Evolutionary conservation across 805 yeast genomes (phyloP).

Genomic region (Metschnikowia chrysomelidarum): DNA sequence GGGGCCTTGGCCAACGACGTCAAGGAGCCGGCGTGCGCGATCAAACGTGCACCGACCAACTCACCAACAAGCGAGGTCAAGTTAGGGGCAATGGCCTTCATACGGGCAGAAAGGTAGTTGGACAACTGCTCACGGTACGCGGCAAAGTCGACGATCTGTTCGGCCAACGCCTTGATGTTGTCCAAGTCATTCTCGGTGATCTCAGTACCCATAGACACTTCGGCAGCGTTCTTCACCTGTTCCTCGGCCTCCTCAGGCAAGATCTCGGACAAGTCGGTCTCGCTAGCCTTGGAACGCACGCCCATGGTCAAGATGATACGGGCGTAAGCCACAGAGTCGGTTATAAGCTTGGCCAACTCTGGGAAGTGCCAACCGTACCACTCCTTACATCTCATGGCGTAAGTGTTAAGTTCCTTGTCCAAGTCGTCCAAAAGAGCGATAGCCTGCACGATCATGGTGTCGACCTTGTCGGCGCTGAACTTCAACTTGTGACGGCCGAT

Average conservation of each 20-base stretch:
- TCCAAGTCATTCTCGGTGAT: slow-evolving; percentile 87
- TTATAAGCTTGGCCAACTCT: slow-evolving; percentile 94
- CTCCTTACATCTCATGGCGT: slow-evolving; percentile 98
- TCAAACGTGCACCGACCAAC: slow-evolving; percentile 97
- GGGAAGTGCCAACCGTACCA: slow-evolving; percentile 99
- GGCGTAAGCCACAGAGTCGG: slow-evolving; percentile 95
- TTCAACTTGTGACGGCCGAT: slow-evolving; percentile 97
- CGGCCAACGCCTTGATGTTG: slow-evolving; percentile 88
- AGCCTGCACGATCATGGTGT: slow-evolving; percentile 98
- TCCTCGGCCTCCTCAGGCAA: slow-evolving; percentile 48
- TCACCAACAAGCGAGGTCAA: slow-evolving; percentile 96
- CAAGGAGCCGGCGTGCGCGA: slow-evolving; percentile 97
- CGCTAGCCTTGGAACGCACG: slow-evolving; percentile 84
- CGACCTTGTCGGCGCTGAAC: slow-evolving; percentile 97
- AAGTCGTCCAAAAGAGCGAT: slow-evolving; percentile 94
- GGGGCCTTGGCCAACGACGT: slow-evolving; percentile 97
- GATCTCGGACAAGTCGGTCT: slow-evolving; percentile 67
- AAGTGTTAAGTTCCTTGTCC: slow-evolving; percentile 96
- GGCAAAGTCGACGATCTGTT: slow-evolving; percentile 93
- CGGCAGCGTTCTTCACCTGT: slow-evolving; percentile 90
- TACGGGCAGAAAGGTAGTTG: slow-evolving; percentile 85
- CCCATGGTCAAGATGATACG: slow-evolving; percentile 94
- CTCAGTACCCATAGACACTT: slow-evolving; percentile 99
- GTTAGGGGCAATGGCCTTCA: slow-evolving; percentile 99
- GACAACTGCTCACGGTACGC: slow-evolving; percentile 95